A percentile compares a stretch with the other conserved stretches of the same genome.
Conservation (phyloP, 2,329 filamentous ascomycete genomes). For the Macrophomina tecta region DNA sequence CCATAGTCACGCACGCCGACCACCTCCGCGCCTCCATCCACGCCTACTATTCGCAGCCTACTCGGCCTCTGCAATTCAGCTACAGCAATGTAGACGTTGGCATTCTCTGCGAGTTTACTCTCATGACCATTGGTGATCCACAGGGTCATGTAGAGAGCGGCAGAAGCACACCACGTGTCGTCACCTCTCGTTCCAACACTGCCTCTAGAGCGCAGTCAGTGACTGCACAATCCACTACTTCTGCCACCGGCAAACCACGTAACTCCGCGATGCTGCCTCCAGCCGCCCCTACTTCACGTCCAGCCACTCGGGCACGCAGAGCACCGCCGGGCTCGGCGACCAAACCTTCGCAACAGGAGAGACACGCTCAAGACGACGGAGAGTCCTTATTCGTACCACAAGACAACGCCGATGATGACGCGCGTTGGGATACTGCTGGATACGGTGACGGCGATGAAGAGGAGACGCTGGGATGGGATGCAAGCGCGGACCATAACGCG, state of each 20-base stretch:
- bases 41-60: conserved; percentile 73
- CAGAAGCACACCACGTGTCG: conserved; percentile 42
- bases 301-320: conserved; percentile 37
- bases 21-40: conserved; percentile 70
- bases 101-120: conserved; percentile 75
- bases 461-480: conserved; percentile 75
- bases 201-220: conserved; percentile 36
- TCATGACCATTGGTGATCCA: conserved; percentile 79
- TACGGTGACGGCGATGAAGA: conserved; percentile 55
- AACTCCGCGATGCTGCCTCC: conserved; percentile 52
- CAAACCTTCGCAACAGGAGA: conserved; percentile 36
- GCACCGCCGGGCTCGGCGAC: conserved; percentile 38
- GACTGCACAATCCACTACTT: not conserved
- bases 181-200: conserved; percentile 48
- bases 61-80: conserved; percentile 73
- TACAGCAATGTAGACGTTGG: conserved; percentile 67
- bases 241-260: not conserved
- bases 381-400: conserved; percentile 73
- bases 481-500: conserved; percentile 60
- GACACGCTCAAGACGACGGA: conserved; percentile 42
- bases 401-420: conserved; percentile 66
- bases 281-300: conserved; percentile 40
- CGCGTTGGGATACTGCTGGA: conserved; percentile 71
- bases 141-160: conserved; percentile 1
- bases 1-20: conserved; percentile 77